These are phyloP conservation scores for Calonectria hawksworthii DNA, from an alignment of 2,329 filamentous ascomycete genomes.

Conservation along the genomic window DNA sequence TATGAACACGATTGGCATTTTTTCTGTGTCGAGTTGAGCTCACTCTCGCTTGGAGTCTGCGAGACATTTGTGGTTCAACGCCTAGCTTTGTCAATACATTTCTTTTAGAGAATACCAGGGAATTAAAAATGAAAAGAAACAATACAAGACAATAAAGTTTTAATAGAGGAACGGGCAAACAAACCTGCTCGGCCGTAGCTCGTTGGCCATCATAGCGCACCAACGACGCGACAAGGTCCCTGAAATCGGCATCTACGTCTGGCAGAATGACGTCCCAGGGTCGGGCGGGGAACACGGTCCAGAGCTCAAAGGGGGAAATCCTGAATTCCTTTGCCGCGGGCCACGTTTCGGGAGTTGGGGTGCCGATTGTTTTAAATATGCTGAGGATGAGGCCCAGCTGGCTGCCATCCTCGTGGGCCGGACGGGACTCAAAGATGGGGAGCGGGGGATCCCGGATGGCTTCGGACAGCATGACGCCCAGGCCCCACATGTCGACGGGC, in stretches of 20 bases:
- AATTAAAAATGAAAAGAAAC: constrained; percentile 15
- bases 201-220: constrained; percentile 81
- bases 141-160: too few species aligned
- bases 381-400: constrained; percentile 92
- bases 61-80: background rate
- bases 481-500: constrained; percentile 89
- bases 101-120: constrained; percentile 31
- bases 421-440: constrained; percentile 86
- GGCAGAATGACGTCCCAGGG: constrained; percentile 80
- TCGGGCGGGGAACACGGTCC: constrained; percentile 78
- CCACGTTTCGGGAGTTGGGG: constrained; percentile 85
- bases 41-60: background rate
- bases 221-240: constrained; percentile 76
- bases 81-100: background rate
- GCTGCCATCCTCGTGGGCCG: constrained; percentile 82
- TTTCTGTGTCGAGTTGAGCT: background rate
- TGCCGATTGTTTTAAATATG: constrained; percentile 93
- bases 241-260: constrained; percentile 68
- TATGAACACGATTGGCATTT: background rate
- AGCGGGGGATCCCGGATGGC: constrained; percentile 66
- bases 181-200: constrained; percentile 70
- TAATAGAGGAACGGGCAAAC: background rate
- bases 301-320: constrained; percentile 91
- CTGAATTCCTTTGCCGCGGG: constrained; percentile 79
- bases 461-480: constrained; percentile 88